These are phyloP conservation scores for Pseudogymnoascus sp. DNA, from an alignment of 2,329 filamentous ascomycete species.

Conservation along the genomic window DNA sequence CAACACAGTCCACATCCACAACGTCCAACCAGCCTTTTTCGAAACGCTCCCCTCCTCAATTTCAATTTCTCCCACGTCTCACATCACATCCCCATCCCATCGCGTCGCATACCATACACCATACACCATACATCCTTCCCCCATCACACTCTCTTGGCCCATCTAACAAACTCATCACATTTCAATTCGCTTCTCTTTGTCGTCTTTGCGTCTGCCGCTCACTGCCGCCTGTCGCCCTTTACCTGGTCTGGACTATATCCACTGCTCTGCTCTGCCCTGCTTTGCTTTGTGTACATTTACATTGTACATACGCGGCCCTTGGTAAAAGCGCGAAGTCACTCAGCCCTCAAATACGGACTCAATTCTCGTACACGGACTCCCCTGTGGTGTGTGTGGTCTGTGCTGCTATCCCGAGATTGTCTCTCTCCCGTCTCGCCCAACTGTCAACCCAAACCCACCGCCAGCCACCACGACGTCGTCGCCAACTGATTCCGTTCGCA, in stretches of 20 bases:
- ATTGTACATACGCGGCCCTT: background rate
- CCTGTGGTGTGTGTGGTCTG: conserved; percentile 4
- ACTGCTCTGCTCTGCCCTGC: background rate
- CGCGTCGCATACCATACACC: background rate
- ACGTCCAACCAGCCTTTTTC: background rate
- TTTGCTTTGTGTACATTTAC: background rate
- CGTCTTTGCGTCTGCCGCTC: background rate
- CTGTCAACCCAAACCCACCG: conserved; percentile 2
- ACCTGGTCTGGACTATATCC: background rate
- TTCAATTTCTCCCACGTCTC: conserved; percentile 5
- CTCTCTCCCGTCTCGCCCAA: conserved; percentile 2
- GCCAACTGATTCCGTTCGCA: background rate
- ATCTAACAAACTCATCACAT: background rate
- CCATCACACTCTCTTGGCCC: background rate
- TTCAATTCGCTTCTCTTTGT: conserved; percentile 2
- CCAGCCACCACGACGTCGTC: conserved; percentile 3
- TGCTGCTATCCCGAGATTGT: conserved; percentile 6
- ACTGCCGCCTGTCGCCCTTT: background rate
- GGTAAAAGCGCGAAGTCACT: background rate
- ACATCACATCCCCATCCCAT: background rate
- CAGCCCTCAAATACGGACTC: background rate
- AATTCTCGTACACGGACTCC: conserved; percentile 4
- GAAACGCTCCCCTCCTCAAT: conserved; percentile 5
- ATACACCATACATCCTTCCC: background rate
- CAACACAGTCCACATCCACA: background rate